These are phyloP conservation scores for Flaveria linearis DNA, from an alignment of 129 eudicot genomes.

Conservation along the genomic window DNA sequence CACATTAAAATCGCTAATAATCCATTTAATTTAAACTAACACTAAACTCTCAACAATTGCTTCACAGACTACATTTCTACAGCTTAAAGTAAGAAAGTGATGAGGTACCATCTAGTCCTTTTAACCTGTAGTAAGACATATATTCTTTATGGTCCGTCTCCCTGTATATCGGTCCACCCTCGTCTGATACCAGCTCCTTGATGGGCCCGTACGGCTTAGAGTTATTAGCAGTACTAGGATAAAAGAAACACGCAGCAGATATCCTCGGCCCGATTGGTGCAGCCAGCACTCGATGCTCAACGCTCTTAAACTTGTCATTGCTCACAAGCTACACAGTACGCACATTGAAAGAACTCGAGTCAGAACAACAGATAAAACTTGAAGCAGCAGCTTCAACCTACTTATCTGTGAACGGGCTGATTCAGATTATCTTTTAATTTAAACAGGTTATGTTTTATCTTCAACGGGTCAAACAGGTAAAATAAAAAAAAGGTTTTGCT, in stretches of 20 bases:
- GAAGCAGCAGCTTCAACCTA: neutral
- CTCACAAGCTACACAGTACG: slow-evolving; percentile 51
- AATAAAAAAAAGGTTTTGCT: neutral
- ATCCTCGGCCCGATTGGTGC: slow-evolving; percentile 49
- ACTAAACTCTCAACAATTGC: neutral
- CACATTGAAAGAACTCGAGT: neutral
- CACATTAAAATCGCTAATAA: neutral
- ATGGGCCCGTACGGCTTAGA: slow-evolving; percentile 43
- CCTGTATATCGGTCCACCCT: slow-evolving; percentile 39
- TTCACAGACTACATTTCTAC: slow-evolving; percentile 14
- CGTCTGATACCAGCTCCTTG: slow-evolving; percentile 47
- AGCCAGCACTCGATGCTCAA: slow-evolving; percentile 54
- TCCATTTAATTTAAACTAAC: neutral
- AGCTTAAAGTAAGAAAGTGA: slow-evolving; percentile 44
- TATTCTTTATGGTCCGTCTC: slow-evolving; percentile 44
- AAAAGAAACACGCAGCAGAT: slow-evolving; percentile 55
- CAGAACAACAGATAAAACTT: neutral
- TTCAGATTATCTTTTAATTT: neutral
- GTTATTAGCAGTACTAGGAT: slow-evolving; percentile 33
- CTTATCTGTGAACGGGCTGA: neutral
- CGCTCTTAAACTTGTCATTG: slow-evolving; percentile 58
- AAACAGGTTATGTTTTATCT: neutral
- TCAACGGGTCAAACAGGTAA: neutral
- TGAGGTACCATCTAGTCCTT: slow-evolving; percentile 47
- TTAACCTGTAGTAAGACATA: slow-evolving; percentile 31